Conservation (phyloP, 2,329 filamentous ascomycete genomes). For the Verruconis gallopava region DNA sequence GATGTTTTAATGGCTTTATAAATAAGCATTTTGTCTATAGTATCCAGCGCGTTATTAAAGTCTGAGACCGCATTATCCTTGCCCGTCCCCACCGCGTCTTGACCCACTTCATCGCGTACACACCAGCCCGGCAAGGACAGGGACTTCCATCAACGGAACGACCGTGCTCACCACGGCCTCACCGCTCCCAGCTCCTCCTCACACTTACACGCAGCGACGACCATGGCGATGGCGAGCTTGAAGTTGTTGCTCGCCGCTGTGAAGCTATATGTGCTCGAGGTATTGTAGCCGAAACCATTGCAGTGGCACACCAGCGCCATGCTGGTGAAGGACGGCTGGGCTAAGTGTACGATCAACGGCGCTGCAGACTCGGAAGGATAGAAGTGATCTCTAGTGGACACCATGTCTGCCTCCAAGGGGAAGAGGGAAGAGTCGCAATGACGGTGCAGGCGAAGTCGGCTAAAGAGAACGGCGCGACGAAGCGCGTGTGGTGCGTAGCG, state of each 20-base stretch:
- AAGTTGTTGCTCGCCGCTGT: slow-evolving; percentile 90
- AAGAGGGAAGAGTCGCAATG: slow-evolving; percentile 69
- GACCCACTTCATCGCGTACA: slow-evolving; percentile 54
- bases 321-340: slow-evolving; percentile 51
- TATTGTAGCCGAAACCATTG: slow-evolving; percentile 57
- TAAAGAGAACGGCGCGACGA: slow-evolving; percentile 59
- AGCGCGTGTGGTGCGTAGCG: slow-evolving; percentile 53
- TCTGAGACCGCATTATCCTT: no score
- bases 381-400: slow-evolving; percentile 72
- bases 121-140: slow-evolving; percentile 63
- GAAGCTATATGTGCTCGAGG: slow-evolving; percentile 67
- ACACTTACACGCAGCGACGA: slow-evolving; percentile 68
- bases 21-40: no score
- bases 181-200: slow-evolving; percentile 61
- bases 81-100: slow-evolving; percentile 44
- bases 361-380: slow-evolving; percentile 70
- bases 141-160: slow-evolving; percentile 76
- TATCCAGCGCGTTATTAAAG: no score
- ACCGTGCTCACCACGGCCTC: slow-evolving; percentile 74
- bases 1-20: no score
- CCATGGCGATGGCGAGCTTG: slow-evolving; percentile 79
- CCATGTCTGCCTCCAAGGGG: slow-evolving; percentile 66
- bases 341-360: slow-evolving; percentile 70
- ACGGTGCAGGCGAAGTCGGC: slow-evolving; percentile 82
- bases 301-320: slow-evolving; percentile 50